Evolutionary conservation across 139 green algal genomes (phyloP).

Genomic region (Chlorella sp.): DNA sequence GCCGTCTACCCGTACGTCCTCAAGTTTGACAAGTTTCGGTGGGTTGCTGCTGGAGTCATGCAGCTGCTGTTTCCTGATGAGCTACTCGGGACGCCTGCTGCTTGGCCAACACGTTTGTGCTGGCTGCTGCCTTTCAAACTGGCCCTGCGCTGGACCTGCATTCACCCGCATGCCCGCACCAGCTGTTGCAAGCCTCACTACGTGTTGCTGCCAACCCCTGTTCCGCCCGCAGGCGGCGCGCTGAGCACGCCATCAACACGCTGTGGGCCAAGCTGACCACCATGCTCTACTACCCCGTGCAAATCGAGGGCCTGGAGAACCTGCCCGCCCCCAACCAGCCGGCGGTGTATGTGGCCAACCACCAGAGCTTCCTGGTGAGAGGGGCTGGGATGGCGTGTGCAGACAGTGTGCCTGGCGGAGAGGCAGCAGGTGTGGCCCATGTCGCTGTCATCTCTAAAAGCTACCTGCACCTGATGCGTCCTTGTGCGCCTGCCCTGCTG

Average conservation of each 20-base stretch:
- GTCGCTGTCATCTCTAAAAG: not conserved
- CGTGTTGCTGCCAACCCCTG: not conserved
- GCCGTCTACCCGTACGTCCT: constrained; percentile 76
- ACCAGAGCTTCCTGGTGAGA: constrained; percentile 92
- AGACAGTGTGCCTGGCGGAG: not conserved
- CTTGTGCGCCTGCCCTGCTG: not conserved
- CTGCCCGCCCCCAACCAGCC: constrained; percentile 74
- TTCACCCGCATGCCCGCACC: no score
- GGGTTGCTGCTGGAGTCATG: not conserved
- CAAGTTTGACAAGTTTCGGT: constrained; percentile 83
- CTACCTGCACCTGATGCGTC: not conserved
- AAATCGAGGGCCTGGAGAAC: constrained; percentile 88
- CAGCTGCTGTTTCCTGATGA: no score
- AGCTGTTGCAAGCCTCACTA: not conserved
- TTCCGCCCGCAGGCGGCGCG: constrained; percentile 48
- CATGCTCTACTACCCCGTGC: constrained; percentile 81
- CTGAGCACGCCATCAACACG: constrained; percentile 92
- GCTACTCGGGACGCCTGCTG: not conserved
- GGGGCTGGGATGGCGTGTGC: not conserved
- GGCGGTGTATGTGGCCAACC: constrained; percentile 97
- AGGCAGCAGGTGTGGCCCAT: not conserved
- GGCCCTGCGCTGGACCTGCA: no score
- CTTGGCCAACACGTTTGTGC: no score
- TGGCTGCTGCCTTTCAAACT: no score
- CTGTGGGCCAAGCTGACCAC: constrained; percentile 92